A percentile compares a stretch with the other conserved stretches of the same genome.
Conservation (phyloP, 495 filamentous ascomycete genomes). For the Penicillium tannophilum region DNA sequence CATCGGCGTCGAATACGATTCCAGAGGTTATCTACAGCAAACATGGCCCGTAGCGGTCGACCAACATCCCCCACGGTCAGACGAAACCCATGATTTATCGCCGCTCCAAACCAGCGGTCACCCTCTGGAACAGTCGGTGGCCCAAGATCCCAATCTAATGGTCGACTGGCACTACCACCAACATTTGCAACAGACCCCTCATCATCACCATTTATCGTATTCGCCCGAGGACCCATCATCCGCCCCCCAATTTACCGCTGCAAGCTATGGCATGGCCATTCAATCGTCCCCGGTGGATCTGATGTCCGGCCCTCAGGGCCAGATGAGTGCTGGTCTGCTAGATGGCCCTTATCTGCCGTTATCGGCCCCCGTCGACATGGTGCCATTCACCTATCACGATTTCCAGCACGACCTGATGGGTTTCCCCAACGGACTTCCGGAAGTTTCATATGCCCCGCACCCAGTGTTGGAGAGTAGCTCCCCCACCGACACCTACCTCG, state of each 20-base stretch:
- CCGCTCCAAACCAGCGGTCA: constrained; percentile 53
- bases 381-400: constrained; percentile 75
- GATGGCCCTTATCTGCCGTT: constrained; percentile 68
- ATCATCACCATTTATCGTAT: constrained; percentile 48
- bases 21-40: constrained; percentile 49
- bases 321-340: constrained; percentile 65
- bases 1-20: constrained; percentile 52
- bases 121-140: constrained; percentile 47
- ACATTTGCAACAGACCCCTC: constrained; percentile 46
- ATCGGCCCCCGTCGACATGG: constrained; percentile 63
- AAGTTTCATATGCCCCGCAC: constrained; percentile 50
- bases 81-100: constrained; percentile 44
- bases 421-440: constrained; percentile 58
- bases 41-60: constrained; percentile 49
- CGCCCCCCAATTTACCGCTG: constrained; percentile 51
- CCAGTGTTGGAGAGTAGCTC: constrained; percentile 69
- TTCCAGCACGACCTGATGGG: constrained; percentile 61
- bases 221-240: constrained; percentile 48
- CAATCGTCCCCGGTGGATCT: constrained; percentile 69
- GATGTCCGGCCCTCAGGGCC: constrained; percentile 65
- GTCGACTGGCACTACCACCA: constrained; percentile 54
- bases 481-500: constrained; percentile 78
- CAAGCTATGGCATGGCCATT: constrained; percentile 51
- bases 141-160: constrained; percentile 48
- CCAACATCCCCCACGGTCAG: constrained; percentile 37